These are phyloP conservation scores for Ceratocystis huliohia DNA, from an alignment of 2,329 filamentous ascomycete genomes.

Conservation along the genomic window DNA sequence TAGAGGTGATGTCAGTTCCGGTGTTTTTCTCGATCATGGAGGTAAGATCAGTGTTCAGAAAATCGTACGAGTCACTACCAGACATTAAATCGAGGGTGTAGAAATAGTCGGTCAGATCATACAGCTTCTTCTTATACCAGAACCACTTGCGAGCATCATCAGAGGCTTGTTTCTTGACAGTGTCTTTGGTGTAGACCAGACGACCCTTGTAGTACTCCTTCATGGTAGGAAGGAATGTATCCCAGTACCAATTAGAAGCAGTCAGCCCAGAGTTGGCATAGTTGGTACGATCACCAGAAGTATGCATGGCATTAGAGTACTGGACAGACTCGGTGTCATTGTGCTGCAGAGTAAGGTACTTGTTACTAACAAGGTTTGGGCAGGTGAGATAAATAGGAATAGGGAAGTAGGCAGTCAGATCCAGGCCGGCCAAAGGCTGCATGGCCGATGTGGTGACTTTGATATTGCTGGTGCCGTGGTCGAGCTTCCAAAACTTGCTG, in stretches of 20 bases:
- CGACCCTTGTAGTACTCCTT: constrained; percentile 78
- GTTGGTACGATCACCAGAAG: constrained; percentile 49
- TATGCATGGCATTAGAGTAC: constrained; percentile 49
- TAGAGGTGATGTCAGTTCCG: constrained; percentile 61
- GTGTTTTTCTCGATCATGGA: constrained; percentile 60
- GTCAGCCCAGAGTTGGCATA: constrained; percentile 46
- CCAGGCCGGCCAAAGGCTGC: constrained; percentile 62
- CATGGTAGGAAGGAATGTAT: constrained; percentile 64
- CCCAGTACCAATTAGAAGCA: constrained; percentile 61
- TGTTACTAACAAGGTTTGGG: constrained; percentile 52
- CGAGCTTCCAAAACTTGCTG: constrained; percentile 68
- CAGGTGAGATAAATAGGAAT: constrained; percentile 66
- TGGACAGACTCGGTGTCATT: constrained; percentile 47
- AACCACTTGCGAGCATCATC: constrained; percentile 64
- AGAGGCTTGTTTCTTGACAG: constrained; percentile 52
- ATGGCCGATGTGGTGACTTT: constrained; percentile 53
- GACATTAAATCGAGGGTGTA: constrained; percentile 53
- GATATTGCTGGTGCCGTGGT: constrained; percentile 65
- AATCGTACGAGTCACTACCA: constrained; percentile 47
- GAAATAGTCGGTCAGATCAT: constrained; percentile 88
- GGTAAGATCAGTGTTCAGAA: constrained; percentile 56
- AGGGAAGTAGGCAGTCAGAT: constrained; percentile 75
- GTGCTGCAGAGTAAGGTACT: constrained; percentile 42
- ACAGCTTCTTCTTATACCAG: constrained; percentile 61
- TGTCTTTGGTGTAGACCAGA: constrained; percentile 54